Evolutionary conservation across 495 filamentous ascomycete species (phyloP), one percentile per base, ranked within the genome.

Genomic region (Thozetella sp.): DNA sequence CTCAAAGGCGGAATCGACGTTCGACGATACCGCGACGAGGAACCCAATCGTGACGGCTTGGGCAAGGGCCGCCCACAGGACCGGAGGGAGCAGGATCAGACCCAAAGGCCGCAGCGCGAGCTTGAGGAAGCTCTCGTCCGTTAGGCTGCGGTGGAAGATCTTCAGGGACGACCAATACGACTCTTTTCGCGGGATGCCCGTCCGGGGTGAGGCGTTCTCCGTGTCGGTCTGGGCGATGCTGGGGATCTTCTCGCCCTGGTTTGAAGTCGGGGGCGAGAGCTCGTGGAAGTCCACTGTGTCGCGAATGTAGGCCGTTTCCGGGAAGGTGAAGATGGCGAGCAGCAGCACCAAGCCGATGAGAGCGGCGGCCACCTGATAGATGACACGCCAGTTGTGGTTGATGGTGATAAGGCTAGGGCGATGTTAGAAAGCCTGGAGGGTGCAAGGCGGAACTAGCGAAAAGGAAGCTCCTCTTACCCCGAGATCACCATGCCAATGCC

Each of bases 11-110:
- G 75, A 60, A 0, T 77, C 75, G 10, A 81, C 78, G 62, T 83
- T 84, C 23, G 80, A 83, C 0, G 76, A 72, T 12, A 86, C 73
- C 22, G 81, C 81, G 0, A 84, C 79, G 15, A 85, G 66, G 65
- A 82, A 83, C 1, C 83, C 80, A 37, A 85, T 80, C 1, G 80
- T 84, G 6, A 78, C 78, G 12, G 80, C 70, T 57, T 79, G 72
- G 1, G 80, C 76, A 0, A 84, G 66, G 1, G 79, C 69, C 9
- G 72, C 72, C 80, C 79, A 85, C 9, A 85, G 69, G 0, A 86
- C 79, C 0, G 80, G 70, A 1, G 81, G 82, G 0, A 84, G 72
- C 48, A 70, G 63, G 25, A 83, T 73, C 6, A 83, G 64, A 15
- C 69, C 77, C 10, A 84, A 51, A 1, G 80, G 80, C 1, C 82